Conservation (phyloP, 2,329 filamentous ascomycete genomes). For the Scedosporium apiospermum region DNA sequence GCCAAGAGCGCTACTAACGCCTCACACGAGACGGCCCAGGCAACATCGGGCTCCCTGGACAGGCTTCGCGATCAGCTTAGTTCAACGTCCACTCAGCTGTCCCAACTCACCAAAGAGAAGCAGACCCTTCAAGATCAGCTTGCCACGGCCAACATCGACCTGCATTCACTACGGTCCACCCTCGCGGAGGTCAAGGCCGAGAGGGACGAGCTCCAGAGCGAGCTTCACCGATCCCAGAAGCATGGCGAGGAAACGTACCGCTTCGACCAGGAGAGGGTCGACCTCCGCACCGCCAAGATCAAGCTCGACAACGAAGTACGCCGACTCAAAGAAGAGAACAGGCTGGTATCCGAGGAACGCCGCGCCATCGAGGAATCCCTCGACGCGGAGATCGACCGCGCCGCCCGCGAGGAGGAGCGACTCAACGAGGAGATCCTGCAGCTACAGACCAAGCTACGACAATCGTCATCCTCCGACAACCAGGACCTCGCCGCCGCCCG, state of each 20-base stretch:
- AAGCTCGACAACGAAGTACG: constrained; percentile 60
- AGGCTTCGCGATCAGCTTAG: constrained; percentile 46
- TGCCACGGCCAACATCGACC: constrained; percentile 46
- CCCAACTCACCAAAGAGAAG: constrained; percentile 49
- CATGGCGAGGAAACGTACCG: constrained; percentile 50
- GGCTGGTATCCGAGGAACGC: constrained; percentile 44
- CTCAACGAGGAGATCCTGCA: constrained; percentile 44
- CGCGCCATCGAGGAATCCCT: constrained; percentile 52
- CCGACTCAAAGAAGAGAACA: constrained; percentile 55
- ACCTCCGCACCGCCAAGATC: constrained; percentile 57
- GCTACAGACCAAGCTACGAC: constrained; percentile 35
- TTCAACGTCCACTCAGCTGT: constrained; percentile 49
- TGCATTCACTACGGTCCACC: constrained; percentile 47
- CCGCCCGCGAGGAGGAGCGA: constrained; percentile 55
- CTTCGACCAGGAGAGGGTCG: constrained; percentile 59
- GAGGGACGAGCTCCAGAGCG: constrained; percentile 55
- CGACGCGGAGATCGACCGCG: constrained; percentile 56
- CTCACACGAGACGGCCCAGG: constrained; percentile 23
- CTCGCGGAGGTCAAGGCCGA: constrained; percentile 52
- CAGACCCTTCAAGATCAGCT: constrained; percentile 55
- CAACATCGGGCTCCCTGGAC: constrained; percentile 33
- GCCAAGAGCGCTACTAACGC: constrained; percentile 18
- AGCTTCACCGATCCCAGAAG: constrained; percentile 45
- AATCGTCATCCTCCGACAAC: constrained; percentile 37
- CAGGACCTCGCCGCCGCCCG: constrained; percentile 49